Evolutionary conservation across 2,329 filamentous ascomycete species (phyloP).

Genomic region (Exutisphaerella laricina): DNA sequence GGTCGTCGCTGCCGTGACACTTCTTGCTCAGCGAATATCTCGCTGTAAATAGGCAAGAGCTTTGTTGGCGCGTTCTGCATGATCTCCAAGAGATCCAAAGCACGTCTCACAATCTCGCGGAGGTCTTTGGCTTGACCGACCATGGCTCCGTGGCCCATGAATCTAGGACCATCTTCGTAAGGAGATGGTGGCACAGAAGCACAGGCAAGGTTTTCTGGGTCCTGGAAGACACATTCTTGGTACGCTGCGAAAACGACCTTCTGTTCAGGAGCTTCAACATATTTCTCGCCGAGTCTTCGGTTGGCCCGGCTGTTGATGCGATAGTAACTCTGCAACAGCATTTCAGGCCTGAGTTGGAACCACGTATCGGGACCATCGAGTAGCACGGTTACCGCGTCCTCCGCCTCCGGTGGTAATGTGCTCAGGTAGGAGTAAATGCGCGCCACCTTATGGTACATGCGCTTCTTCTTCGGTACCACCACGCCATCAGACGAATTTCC

Average conservation of each 20-base stretch:
- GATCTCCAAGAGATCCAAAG: constrained; percentile 24
- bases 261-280: constrained; percentile 9
- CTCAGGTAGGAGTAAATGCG: constrained; percentile 7
- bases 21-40: constrained; percentile 50
- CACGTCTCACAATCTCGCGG: constrained; percentile 27
- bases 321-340: constrained; percentile 5
- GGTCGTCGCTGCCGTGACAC: constrained; percentile 27
- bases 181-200: constrained; percentile 20
- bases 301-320: neutral
- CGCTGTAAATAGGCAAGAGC: constrained; percentile 34
- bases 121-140: constrained; percentile 36
- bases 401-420: constrained; percentile 1
- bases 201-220: constrained; percentile 18
- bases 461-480: constrained; percentile 26
- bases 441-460: constrained; percentile 3
- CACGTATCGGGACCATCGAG: constrained; percentile 9
- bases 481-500: constrained; percentile 2
- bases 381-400: constrained; percentile 5
- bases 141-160: constrained; percentile 37
- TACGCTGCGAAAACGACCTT: constrained; percentile 25
- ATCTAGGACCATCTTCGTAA: constrained; percentile 4
- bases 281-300: neutral
- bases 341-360: constrained; percentile 6
- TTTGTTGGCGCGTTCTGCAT: neutral
- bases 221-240: constrained; percentile 24